Conservation (phyloP, 352 stramenopile genomes). For the Pythium aquatile region DNA sequence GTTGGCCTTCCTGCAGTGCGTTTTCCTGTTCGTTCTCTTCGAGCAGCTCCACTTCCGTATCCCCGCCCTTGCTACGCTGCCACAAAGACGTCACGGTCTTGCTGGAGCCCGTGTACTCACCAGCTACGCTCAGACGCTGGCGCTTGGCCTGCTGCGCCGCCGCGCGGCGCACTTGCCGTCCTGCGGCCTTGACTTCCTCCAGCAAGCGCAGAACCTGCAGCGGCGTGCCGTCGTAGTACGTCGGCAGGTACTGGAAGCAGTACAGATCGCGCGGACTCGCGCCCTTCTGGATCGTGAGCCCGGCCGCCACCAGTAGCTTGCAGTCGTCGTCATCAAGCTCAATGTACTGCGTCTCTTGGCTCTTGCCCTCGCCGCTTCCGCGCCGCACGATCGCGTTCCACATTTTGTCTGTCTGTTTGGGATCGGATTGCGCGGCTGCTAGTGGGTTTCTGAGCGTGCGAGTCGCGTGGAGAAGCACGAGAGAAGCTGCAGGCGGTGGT, state of each 20-base stretch:
- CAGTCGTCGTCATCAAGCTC: slow-evolving; percentile 38
- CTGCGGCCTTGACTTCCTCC: slow-evolving; percentile 17
- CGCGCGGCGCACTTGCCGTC: slow-evolving; percentile 1
- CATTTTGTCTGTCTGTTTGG: slow-evolving; percentile 1
- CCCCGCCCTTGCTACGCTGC: neutral
- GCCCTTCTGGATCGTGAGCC: slow-evolving; percentile 28
- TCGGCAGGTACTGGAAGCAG: slow-evolving; percentile 34
- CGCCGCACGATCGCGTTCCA: slow-evolving; percentile 25
- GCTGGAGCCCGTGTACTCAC: neutral
- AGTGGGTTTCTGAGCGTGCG: neutral
- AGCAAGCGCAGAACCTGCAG: slow-evolving; percentile 34
- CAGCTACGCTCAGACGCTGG: slow-evolving; percentile 4
- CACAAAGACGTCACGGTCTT: slow-evolving; percentile 1
- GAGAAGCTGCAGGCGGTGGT: neutral
- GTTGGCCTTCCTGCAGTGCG: neutral
- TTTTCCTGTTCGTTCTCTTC: slow-evolving; percentile 7
- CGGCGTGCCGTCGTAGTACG: slow-evolving; percentile 26
- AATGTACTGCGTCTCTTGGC: slow-evolving; percentile 20
- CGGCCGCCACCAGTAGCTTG: slow-evolving; percentile 27
- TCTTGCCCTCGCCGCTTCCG: slow-evolving; percentile 10
- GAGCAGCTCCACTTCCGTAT: slow-evolving; percentile 7
- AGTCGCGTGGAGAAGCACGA: neutral
- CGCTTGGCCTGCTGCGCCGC: slow-evolving; percentile 9
- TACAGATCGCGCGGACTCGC: slow-evolving; percentile 32
- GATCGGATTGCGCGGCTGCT: neutral